Conservation (phyloP, 148 eudicot genomes). For the Chenopodium formosanum region DNA sequence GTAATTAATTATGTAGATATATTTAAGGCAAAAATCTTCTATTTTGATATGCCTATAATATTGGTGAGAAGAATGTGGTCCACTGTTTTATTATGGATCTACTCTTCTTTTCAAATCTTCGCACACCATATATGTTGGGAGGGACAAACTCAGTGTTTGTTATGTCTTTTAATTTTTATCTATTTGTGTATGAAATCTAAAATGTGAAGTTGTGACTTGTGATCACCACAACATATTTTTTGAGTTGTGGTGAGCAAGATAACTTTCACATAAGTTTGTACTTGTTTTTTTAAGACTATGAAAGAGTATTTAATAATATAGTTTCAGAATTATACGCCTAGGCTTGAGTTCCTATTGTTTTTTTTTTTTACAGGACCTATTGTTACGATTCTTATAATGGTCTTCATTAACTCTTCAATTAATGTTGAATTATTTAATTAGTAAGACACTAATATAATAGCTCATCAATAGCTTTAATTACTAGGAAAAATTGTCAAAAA, state of each 20-base stretch:
- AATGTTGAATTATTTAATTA: too few relatives aligned
- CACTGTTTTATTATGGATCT: neutral
- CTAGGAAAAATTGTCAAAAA: too few relatives aligned
- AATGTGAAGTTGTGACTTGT: slow-evolving; percentile 8
- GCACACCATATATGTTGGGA: neutral
- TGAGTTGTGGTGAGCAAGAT: slow-evolving; percentile 9
- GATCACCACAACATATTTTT: slow-evolving; percentile 6
- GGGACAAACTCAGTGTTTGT: neutral
- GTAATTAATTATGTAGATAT: neutral
- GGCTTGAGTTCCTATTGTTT: neutral
- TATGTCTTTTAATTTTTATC: neutral
- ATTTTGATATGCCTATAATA: neutral
- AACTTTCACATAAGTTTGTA: neutral
- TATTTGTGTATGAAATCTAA: neutral
- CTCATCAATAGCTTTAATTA: neutral
- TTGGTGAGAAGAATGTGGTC: neutral
- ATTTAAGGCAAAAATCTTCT: neutral
- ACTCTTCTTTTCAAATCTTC: neutral
- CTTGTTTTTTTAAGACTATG: neutral
- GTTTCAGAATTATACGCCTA: too few relatives aligned
- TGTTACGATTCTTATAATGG: neutral
- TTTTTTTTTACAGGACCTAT: too few relatives aligned
- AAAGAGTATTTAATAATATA: too few relatives aligned
- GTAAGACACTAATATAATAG: neutral
- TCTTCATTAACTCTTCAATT: too few relatives aligned